Conservation (phyloP, 257 asterid species). For the Solanum virginianum region DNA sequence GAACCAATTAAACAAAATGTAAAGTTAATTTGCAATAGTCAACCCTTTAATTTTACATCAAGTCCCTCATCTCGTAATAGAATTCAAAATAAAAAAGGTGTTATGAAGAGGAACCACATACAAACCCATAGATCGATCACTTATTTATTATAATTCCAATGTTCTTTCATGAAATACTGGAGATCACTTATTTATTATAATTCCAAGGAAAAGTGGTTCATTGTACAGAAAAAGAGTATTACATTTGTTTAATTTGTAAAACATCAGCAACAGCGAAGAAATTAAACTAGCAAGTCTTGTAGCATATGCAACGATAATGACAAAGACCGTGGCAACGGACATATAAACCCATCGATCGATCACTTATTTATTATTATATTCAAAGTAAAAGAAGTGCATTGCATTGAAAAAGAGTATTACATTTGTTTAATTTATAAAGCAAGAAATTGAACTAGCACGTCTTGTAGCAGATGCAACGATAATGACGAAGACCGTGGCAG, state of each 20-base stretch:
- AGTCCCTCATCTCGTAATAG: not conserved
- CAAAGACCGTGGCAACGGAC: not conserved
- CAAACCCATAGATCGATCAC: not conserved
- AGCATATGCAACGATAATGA: not conserved
- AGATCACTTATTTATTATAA: not conserved
- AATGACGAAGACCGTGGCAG: not conserved
- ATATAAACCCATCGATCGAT: not conserved
- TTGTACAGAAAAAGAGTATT: not conserved
- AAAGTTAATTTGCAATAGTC: not conserved
- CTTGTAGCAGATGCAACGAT: not conserved
- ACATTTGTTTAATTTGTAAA: not conserved
- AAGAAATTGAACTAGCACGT: not conserved
- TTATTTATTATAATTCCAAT: not conserved
- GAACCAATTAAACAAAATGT: not conserved
- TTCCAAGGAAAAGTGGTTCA: not conserved
- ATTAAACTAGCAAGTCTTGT: not conserved
- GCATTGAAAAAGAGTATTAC: not conserved
- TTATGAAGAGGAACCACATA: not conserved
- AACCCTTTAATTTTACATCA: not conserved
- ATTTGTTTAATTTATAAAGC: not conserved
- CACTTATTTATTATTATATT: not conserved
- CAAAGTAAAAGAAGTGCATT: not conserved
- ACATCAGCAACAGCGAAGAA: not conserved
- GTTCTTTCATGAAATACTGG: no score
- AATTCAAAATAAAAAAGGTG: not conserved